phyloP scores from a whole-genome alignment of 331 rosid species.

The Spiraea crenata region DNA sequence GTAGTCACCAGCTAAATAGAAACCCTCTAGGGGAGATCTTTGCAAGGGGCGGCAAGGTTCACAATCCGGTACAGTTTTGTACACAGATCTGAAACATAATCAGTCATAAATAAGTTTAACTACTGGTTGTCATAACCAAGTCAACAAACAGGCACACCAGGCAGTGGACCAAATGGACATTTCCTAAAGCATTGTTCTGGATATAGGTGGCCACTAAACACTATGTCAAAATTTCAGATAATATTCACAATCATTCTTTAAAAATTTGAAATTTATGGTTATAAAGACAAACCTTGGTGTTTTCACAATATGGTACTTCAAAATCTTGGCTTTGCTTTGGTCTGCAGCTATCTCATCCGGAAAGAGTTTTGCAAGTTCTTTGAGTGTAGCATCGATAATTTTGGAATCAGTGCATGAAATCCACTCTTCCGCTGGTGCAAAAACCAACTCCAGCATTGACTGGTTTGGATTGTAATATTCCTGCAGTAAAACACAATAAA shows the following conservation, averaged over 20 bases:
- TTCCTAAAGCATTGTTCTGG: neutral
- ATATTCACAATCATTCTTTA: neutral
- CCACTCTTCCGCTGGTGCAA: slow-evolving; percentile 99
- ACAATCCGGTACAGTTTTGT: slow-evolving; percentile 83
- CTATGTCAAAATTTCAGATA: neutral
- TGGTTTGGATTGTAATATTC: slow-evolving; percentile 88
- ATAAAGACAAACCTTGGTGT: slow-evolving; percentile 74
- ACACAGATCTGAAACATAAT: slow-evolving; percentile 68
- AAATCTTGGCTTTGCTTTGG: slow-evolving; percentile 90
- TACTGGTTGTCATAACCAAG: neutral
- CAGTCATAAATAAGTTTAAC: slow-evolving; percentile 12
- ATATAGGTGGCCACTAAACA: neutral
- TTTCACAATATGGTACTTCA: slow-evolving; percentile 90
- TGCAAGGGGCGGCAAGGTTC: slow-evolving; percentile 95
- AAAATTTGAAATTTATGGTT: slow-evolving; percentile 10
- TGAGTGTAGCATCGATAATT: slow-evolving; percentile 81
- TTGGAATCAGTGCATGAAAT: slow-evolving; percentile 77
- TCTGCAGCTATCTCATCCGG: slow-evolving; percentile 96
- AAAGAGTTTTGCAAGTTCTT: slow-evolving; percentile 90
- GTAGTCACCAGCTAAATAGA: slow-evolving; percentile 92
- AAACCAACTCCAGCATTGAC: slow-evolving; percentile 96
- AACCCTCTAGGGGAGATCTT: slow-evolving; percentile 90
- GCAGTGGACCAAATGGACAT: neutral
- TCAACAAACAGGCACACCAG: neutral
- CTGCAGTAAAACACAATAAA: slow-evolving; percentile 32